These are phyloP conservation scores for Sanchytrium tribonematis DNA, from an alignment of 371 early-diverging fungal genomes.

Conservation along the genomic window DNA sequence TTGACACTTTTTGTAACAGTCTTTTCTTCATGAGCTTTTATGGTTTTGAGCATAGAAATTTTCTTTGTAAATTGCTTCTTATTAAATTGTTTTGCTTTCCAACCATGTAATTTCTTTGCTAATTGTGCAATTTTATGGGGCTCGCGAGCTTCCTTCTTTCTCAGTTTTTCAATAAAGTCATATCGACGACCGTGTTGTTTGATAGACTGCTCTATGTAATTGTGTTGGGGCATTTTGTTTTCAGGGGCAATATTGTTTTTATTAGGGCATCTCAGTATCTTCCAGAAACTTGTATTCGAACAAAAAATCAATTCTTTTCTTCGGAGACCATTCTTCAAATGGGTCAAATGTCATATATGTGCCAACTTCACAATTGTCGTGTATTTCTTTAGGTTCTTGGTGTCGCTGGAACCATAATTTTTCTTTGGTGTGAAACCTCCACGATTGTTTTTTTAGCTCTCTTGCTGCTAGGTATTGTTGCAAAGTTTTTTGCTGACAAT, in stretches of 20 bases:
- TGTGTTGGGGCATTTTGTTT: constrained; percentile 89
- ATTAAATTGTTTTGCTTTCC: constrained; percentile 95
- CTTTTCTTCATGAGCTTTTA: constrained; percentile 89
- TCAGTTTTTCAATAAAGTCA: constrained; percentile 78
- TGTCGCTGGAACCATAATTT: constrained; percentile 96
- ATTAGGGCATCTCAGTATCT: constrained; percentile 17
- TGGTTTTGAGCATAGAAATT: constrained; percentile 98
- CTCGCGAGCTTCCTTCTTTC: constrained; percentile 85
- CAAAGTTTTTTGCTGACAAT: constrained; percentile 80
- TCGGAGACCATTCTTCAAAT: constrained; percentile 89
- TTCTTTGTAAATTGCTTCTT: constrained; percentile 96
- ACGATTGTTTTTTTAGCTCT: constrained; percentile 83
- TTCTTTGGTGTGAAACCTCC: constrained; percentile 97
- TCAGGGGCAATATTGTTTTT: no score
- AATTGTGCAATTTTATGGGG: constrained; percentile 64
- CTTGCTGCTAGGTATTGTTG: constrained; percentile 89
- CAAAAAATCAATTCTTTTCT: constrained; percentile 83
- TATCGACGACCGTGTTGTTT: constrained; percentile 90
- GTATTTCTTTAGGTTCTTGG: constrained; percentile 85
- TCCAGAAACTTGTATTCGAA: constrained; percentile 67
- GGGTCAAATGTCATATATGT: constrained; percentile 97
- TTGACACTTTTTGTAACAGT: constrained; percentile 53
- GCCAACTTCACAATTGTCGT: constrained; percentile 91
- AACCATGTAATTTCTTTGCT: constrained; percentile 89
- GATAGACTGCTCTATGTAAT: constrained; percentile 97